Evolutionary conservation across 2,329 filamentous ascomycete species (phyloP), one percentile per base, ranked within the genome.

Genomic region (Cladosporium sp.): DNA sequence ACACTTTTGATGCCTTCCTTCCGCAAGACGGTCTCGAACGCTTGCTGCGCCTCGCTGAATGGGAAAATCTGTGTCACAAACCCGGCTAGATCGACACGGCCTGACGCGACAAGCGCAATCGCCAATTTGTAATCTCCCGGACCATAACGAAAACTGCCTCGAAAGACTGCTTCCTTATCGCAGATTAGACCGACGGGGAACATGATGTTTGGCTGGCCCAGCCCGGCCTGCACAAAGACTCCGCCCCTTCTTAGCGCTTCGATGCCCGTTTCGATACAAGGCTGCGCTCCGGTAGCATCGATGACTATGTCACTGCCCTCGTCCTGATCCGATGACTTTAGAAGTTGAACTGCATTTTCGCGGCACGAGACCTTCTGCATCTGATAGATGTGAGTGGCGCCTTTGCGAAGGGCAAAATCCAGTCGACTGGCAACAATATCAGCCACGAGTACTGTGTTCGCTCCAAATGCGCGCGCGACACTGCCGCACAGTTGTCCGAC

Each of bases 151-250:
- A 72, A 72, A 89, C 89, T 93, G 26, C 93, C 93, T 75, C 89
- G 90, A 57, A 90, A 84, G 18, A 88, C 94, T 62, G 96, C 83
- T 81, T 97, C 93, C 81, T 97, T 97, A 59, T 88, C 84, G 78
- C 92, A 96, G 73, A 95, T 83, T 13, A 90, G 89, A 87, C 93
- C 91, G 77, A 97, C 96, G 65, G 93, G 93, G 81, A 96, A 96
- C 18, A 79, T 90, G 77, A 96, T 92, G 73, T 96, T 91, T 48
- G 87, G 79, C 75, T 89, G 89, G 74, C 93, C 93, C 92, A 97
- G 95, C 65, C 92, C 93, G 67, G 88, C 91, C 81, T 95, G 91
- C 5, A 95, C 77, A 73, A 92, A 94, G 18, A 85, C 89, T 34
- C 91, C 91, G 64, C 91, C 91, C 56, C 83, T 83, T 68, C 88